A percentile compares a stretch with the other conserved stretches of the same genome.
Evolutionary conservation across 1,139 yeast genomes (phyloP).

Genomic region (Insectozyma bohioensis): DNA sequence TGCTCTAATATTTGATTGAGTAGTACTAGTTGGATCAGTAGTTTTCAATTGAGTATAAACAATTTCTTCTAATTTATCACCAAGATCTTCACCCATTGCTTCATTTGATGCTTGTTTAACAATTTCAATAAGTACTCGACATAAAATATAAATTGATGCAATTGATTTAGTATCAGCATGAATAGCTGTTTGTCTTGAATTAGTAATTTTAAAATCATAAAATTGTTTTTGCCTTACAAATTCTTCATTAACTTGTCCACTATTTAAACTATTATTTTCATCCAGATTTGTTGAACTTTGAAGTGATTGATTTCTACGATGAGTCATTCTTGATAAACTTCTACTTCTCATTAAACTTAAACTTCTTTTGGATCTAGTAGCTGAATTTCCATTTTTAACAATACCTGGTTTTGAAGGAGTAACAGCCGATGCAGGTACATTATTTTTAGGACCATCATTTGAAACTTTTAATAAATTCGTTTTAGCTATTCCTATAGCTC

Average conservation of each 20-base stretch:
- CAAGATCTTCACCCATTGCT: constrained; percentile 74
- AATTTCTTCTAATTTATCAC: constrained; percentile 85
- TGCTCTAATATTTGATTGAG: constrained; percentile 69
- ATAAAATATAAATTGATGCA: constrained; percentile 85
- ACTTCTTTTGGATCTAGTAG: constrained; percentile 34
- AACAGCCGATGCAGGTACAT: constrained; percentile 3
- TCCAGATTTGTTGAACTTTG: constrained; percentile 27
- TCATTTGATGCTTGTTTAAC: constrained; percentile 82
- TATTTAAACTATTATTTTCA: too few species aligned
- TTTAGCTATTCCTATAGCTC: constrained; percentile 27
- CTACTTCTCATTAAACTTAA: constrained; percentile 43
- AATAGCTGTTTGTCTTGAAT: constrained; percentile 67
- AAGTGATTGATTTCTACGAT: constrained; percentile 40
- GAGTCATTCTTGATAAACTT: constrained; percentile 39
- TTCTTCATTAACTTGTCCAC: constrained; percentile 13
- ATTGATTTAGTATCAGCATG: constrained; percentile 86
- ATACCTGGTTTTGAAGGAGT: constrained; percentile 18
- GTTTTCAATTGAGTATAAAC: constrained; percentile 87
- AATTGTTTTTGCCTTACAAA: constrained; percentile 23
- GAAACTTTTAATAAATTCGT: constrained; percentile 15
- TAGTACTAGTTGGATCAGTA: constrained; percentile 73
- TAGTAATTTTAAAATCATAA: constrained; percentile 47
- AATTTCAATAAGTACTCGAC: constrained; percentile 90
- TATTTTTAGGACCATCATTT: neutral
- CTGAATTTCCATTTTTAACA: constrained; percentile 15